Evolutionary conservation across 352 stramenopile species (phyloP).

Genomic region (Pythium sp.): DNA sequence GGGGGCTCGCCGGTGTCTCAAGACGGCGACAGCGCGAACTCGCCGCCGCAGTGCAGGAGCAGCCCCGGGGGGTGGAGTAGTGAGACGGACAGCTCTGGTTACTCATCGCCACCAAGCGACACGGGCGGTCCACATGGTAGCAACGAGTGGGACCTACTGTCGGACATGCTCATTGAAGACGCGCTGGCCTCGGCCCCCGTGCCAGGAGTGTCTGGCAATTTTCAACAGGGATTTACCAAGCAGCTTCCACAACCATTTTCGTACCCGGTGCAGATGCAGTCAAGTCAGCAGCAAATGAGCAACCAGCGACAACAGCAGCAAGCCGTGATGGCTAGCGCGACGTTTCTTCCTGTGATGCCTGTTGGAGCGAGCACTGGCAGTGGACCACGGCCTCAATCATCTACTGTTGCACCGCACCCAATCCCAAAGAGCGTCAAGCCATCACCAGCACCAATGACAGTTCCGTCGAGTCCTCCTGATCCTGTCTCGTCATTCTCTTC

Average conservation of each 20-base stretch:
- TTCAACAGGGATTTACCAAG: slow-evolving; percentile 2
- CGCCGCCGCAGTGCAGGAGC: background rate
- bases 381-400: background rate
- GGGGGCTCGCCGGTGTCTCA: slow-evolving; percentile 5
- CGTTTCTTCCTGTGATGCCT: background rate
- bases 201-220: background rate
- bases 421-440: slow-evolving; percentile 1
- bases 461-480: background rate
- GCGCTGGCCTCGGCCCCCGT: slow-evolving; percentile 21
- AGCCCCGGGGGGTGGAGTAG: slow-evolving; percentile 24
- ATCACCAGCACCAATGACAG: background rate
- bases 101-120: slow-evolving; percentile 31
- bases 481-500: background rate
- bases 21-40: background rate
- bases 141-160: slow-evolving; percentile 57
- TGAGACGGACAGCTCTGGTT: slow-evolving; percentile 32
- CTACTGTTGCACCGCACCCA: background rate
- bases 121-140: slow-evolving; percentile 10
- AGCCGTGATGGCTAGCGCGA: background rate
- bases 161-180: slow-evolving; percentile 54
- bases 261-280: background rate
- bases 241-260: background rate
- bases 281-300: slow-evolving; percentile 6
- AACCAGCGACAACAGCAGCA: slow-evolving; percentile 4
- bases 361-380: background rate